These are phyloP conservation scores for Suaeda aralocaspica DNA, from an alignment of 148 eudicot species.

Conservation along the genomic window DNA sequence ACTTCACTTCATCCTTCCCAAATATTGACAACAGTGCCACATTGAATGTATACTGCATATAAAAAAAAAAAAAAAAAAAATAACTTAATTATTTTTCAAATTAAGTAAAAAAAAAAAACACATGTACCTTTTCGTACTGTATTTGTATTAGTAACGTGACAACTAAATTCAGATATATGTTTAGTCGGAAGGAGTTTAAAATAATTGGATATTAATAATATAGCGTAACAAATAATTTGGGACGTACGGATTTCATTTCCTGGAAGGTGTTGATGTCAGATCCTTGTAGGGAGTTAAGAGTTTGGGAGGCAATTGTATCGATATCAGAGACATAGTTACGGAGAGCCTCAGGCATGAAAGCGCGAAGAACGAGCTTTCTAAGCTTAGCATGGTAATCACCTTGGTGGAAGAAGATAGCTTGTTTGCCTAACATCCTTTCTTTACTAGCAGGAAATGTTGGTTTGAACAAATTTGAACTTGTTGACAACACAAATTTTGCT, in stretches of 20 bases:
- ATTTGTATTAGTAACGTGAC: neutral
- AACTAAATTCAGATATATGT: neutral
- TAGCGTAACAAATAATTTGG: too few species aligned
- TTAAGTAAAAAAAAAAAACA: neutral
- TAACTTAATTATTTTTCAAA: neutral
- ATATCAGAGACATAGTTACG: conserved; percentile 45
- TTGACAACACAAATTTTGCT: conserved; percentile 59
- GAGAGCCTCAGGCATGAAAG: conserved; percentile 69
- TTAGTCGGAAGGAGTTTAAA: neutral
- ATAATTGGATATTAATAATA: too few species aligned
- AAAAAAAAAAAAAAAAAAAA: conserved; percentile 19
- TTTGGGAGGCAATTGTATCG: conserved; percentile 48
- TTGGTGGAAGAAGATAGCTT: conserved; percentile 88
- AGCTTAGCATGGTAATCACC: conserved; percentile 75
- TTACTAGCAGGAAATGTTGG: conserved; percentile 98
- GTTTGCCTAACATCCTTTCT: conserved; percentile 88
- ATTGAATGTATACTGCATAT: conserved; percentile 82
- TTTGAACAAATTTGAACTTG: conserved; percentile 71
- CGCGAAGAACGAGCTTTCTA: conserved; percentile 66
- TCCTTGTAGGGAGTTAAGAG: conserved; percentile 49
- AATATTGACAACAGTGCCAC: conserved; percentile 84
- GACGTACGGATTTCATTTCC: conserved; percentile 80
- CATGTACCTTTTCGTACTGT: neutral
- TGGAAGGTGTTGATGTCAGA: conserved; percentile 64
- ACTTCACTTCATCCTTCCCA: conserved; percentile 67